These are phyloP conservation scores for Artemisia argyi DNA, from an alignment of 129 eudicot genomes.

Conservation along the genomic window DNA sequence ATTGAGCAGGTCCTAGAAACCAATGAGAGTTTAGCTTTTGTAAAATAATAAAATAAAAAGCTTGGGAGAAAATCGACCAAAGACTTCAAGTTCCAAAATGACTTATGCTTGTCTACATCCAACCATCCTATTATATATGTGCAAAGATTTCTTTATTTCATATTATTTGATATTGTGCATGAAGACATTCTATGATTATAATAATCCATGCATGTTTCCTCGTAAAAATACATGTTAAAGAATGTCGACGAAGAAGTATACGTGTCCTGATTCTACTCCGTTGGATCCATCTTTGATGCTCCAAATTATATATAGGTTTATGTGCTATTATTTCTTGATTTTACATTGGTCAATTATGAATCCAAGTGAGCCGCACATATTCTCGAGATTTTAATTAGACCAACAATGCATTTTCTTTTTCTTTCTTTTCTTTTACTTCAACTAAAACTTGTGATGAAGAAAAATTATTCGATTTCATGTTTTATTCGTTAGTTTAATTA, in stretches of 20 bases:
- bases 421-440: background rate
- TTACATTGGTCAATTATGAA: conserved; percentile 36
- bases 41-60: conserved; percentile 27
- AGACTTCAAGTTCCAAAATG: conserved; percentile 67
- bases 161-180: conserved; percentile 9
- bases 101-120: conserved; percentile 28
- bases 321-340: conserved; percentile 38
- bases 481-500: too few species aligned
- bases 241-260: conserved; percentile 32
- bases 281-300: conserved; percentile 37
- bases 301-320: conserved; percentile 20
- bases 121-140: conserved; percentile 30
- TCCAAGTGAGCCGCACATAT: background rate
- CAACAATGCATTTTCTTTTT: background rate
- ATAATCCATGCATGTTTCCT: conserved; percentile 41
- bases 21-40: conserved; percentile 60
- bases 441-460: too few species aligned
- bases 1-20: conserved; percentile 64
- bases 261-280: conserved; percentile 41
- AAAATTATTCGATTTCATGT: too few species aligned
- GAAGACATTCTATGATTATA: conserved; percentile 27
- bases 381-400: conserved; percentile 9
- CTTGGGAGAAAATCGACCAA: conserved; percentile 41
- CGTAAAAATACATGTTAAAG: conserved; percentile 30
- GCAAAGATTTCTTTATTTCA: background rate